A percentile compares a stretch with the other conserved stretches of the same genome.
phyloP scores from a whole-genome alignment of 2,329 filamentous ascomycete species.

The Xylariaceae sp. region DNA sequence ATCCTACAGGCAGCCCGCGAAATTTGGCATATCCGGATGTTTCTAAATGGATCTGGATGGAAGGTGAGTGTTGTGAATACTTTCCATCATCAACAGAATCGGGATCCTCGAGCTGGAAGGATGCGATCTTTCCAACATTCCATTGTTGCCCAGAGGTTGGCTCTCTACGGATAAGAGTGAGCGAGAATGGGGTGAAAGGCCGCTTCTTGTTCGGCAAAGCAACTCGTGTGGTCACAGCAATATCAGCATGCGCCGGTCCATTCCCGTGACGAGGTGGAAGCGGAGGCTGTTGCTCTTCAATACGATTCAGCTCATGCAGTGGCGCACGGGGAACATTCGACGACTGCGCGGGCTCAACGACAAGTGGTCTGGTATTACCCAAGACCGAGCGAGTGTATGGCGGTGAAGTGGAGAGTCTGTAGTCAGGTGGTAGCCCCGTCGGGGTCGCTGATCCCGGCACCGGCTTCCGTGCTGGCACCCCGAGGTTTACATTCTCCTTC shows the following conservation, averaged over 20 bases:
- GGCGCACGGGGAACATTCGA: conserved; percentile 12
- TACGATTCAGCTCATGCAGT: conserved; percentile 3
- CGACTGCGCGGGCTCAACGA: conserved; percentile 7
- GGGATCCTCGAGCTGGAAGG: conserved; percentile 42
- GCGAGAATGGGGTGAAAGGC: conserved; percentile 42
- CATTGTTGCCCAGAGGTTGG: conserved; percentile 64
- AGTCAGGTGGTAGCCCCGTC: not conserved
- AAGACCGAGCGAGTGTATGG: conserved; percentile 22
- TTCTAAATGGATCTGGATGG: conserved; percentile 49
- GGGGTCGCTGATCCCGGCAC: conserved; percentile 5
- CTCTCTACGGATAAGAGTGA: conserved; percentile 69
- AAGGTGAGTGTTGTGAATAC: conserved; percentile 30
- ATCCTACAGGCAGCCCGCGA: conserved; percentile 40
- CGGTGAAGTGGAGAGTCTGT: conserved; percentile 7
- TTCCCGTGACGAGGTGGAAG: conserved; percentile 17
- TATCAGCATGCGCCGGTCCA: conserved; percentile 2
- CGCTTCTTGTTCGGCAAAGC: conserved; percentile 35
- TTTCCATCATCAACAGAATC: conserved; percentile 29
- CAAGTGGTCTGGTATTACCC: conserved; percentile 15
- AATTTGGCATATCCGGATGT: conserved; percentile 55
- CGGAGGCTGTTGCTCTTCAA: conserved; percentile 13
- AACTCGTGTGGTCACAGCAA: conserved; percentile 19
- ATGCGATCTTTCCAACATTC: conserved; percentile 66
- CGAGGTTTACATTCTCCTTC: conserved; percentile 22
- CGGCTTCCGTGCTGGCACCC: conserved; percentile 15